A percentile compares a stretch with the other conserved stretches of the same genome.
These are phyloP conservation scores for Trichophyton verrucosum DNA, from an alignment of 2,329 filamentous ascomycete species.

Conservation along the genomic window DNA sequence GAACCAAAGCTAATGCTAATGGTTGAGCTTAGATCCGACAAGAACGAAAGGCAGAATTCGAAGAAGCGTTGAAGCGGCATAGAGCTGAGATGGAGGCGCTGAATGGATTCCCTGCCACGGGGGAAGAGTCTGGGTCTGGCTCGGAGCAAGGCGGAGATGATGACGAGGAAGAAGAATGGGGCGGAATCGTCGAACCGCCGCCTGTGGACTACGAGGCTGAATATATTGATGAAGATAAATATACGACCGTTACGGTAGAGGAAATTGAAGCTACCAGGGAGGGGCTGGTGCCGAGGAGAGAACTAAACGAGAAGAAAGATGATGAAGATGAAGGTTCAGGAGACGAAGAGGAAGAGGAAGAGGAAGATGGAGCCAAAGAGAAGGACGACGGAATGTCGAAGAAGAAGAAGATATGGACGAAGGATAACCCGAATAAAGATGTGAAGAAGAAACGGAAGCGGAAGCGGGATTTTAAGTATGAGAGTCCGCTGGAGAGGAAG, in stretches of 20 bases:
- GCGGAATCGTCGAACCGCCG: slow-evolving; percentile 46
- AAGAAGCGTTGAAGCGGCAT: slow-evolving; percentile 68
- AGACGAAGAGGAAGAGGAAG: slow-evolving; percentile 21
- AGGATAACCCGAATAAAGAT: slow-evolving; percentile 36
- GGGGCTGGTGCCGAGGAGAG: slow-evolving; percentile 46
- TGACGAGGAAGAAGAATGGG: slow-evolving; percentile 48
- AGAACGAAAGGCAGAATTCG: slow-evolving; percentile 66
- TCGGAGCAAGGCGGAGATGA: slow-evolving; percentile 11
- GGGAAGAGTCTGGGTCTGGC: neutral
- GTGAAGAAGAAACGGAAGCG: slow-evolving; percentile 55
- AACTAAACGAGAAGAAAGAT: slow-evolving; percentile 18
- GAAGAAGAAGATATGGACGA: slow-evolving; percentile 38
- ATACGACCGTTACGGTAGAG: slow-evolving; percentile 88
- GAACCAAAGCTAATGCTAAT: neutral
- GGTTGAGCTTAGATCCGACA: slow-evolving; percentile 55
- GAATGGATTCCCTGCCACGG: slow-evolving; percentile 26
- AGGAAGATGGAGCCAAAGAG: slow-evolving; percentile 13
- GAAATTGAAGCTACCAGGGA: slow-evolving; percentile 68
- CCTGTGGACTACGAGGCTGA: slow-evolving; percentile 72
- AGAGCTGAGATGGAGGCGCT: slow-evolving; percentile 56
- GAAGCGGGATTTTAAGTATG: slow-evolving; percentile 87
- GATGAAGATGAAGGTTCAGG: slow-evolving; percentile 13
- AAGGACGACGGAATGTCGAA: slow-evolving; percentile 14
- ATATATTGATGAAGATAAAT: slow-evolving; percentile 92
- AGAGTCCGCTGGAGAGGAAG: slow-evolving; percentile 72